Evolutionary conservation across 768 basidiomycete genomes (phyloP).

Genomic region (Tylopilus rubrobrunneus): DNA sequence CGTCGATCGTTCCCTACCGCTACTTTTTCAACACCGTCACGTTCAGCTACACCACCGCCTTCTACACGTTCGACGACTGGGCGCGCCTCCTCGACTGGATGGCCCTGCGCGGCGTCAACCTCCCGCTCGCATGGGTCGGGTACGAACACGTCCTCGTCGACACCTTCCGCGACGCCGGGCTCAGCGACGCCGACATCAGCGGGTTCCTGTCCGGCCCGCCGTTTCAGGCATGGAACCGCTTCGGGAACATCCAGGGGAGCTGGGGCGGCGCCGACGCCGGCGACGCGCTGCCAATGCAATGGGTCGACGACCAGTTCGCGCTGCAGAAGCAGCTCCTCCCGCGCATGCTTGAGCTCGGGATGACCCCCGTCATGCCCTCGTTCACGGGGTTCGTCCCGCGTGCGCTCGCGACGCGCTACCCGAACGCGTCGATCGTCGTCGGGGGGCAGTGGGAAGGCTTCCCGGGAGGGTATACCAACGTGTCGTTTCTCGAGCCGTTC

Average conservation of each 20-base stretch:
- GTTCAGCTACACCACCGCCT: slow-evolving; percentile 38
- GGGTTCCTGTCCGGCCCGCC: slow-evolving; percentile 37
- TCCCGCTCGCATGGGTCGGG: slow-evolving; percentile 41
- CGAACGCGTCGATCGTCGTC: slow-evolving; percentile 33
- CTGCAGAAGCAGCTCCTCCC: slow-evolving; percentile 35
- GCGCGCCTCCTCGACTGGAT: slow-evolving; percentile 40
- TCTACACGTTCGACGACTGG: slow-evolving; percentile 40
- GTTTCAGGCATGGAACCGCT: no score
- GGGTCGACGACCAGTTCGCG: slow-evolving; percentile 36
- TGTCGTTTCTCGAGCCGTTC: slow-evolving; percentile 39
- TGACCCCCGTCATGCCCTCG: slow-evolving; percentile 40
- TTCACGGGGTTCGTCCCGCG: slow-evolving; percentile 41
- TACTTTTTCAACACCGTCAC: slow-evolving; percentile 44
- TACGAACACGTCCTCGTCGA: slow-evolving; percentile 37
- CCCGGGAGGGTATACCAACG: slow-evolving; percentile 27
- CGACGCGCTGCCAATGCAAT: slow-evolving; percentile 32
- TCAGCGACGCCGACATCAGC: slow-evolving; percentile 33
- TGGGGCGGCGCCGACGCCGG: no score
- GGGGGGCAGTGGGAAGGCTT: slow-evolving; percentile 37
- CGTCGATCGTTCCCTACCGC: slow-evolving; percentile 36
- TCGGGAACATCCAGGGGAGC: background rate
- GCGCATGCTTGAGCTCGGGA: slow-evolving; percentile 40
- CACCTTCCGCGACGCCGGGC: slow-evolving; percentile 36
- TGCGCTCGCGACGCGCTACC: slow-evolving; percentile 28
- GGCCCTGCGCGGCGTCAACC: slow-evolving; percentile 38